Base-by-base conservation (phyloP, 1,139 yeast genomes). In the Suhomyces chickasaworum region DNA sequence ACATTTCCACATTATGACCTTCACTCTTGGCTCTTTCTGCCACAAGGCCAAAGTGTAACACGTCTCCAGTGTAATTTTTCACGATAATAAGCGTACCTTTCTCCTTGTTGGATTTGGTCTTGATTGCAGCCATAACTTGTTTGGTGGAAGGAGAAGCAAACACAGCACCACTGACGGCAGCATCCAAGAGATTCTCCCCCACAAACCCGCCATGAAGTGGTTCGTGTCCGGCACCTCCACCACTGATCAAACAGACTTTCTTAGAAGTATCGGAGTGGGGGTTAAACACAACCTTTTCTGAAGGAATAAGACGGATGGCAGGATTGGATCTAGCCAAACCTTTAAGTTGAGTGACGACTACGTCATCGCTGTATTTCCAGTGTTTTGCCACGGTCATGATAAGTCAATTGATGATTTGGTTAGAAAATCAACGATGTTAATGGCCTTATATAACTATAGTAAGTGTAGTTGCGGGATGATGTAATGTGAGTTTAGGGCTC, bases 161-260 rank as follows among this genome's bases (percentile, higher is more conserved):
- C 16, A 89, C 77, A 37, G 86, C 81, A 29, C 98, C 97, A 45
- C 89, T 82, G 7, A 90, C 96, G 2, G 96, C 97, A 32, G 86
- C 96, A 58, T 87, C 89, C 37, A 91, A 67, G 58, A 86, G 71
- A 44, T 93, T 93, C 22, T 79, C 75, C 5, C 97, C 97, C 12
- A 91, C 93, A 61, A 82, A 90, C 0, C 97, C 97, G 4, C 88
- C 93, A 61, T 90, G 97, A 7, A 91, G 75, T 25, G 97, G 97
- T 66, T 91, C 97, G 63, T 91, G 98, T 32, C 98, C 98, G 8
- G 93, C 84, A 25, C 98, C 98, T 46, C 98, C 98, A 47, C 97
- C 97, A 39, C 96, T 84, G 22, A 91, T 70, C 44, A 91, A 58
- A 3, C 89, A 78, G 39, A 90, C 85, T 57, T 86, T 84, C 23